phyloP scores from a whole-genome alignment of 2,329 filamentous ascomycete genomes.

The Coniochaeta ligniaria region DNA sequence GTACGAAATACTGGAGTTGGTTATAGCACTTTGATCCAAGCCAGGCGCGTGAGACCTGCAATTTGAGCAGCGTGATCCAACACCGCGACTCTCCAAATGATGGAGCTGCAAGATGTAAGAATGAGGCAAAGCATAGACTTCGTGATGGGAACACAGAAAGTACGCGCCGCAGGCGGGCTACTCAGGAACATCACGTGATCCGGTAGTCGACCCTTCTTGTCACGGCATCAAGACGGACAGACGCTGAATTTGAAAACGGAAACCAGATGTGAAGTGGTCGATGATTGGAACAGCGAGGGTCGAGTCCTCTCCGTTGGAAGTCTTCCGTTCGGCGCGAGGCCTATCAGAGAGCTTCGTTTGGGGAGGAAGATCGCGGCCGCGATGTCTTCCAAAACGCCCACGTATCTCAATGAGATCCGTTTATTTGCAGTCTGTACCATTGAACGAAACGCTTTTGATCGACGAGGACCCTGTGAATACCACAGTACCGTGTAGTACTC shows the following conservation, averaged over 20 bases:
- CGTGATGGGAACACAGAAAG: background rate
- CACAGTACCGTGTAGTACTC: too few relatives aligned
- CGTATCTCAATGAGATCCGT: background rate
- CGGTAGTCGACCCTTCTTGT: background rate
- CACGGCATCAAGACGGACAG: background rate
- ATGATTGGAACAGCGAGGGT: background rate
- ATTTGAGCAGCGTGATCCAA: background rate
- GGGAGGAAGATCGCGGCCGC: background rate
- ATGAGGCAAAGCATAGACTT: background rate
- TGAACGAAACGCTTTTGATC: too few relatives aligned
- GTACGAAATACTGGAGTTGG: background rate
- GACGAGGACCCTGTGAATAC: too few relatives aligned
- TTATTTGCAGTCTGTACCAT: background rate
- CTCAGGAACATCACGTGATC: background rate
- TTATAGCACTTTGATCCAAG: background rate
- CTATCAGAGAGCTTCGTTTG: background rate
- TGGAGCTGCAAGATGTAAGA: background rate
- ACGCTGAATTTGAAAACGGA: background rate
- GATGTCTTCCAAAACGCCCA: background rate
- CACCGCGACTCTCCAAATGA: background rate
- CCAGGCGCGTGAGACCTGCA: too few relatives aligned
- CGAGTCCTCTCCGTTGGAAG: background rate
- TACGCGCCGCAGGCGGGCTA: background rate
- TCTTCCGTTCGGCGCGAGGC: background rate
- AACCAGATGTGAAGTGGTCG: background rate